Conservation (phyloP, 495 filamentous ascomycete genomes). For the Mytilinidion resinicola region DNA sequence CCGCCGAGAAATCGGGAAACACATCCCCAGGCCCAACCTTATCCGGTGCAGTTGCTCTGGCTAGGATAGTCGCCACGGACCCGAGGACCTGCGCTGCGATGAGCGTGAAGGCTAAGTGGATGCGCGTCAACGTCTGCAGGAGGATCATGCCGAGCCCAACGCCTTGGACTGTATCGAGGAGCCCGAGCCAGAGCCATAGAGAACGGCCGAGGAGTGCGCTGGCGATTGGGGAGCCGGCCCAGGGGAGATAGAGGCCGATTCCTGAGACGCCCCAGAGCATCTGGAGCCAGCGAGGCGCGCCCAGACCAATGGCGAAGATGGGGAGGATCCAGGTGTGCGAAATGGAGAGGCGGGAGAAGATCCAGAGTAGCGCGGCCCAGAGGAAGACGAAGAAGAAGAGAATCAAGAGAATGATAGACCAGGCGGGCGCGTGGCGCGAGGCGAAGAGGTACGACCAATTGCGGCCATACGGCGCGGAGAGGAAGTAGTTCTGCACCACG, state of each 20-base stretch:
- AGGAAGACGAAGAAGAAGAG: conserved; percentile 54
- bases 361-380: conserved; percentile 46
- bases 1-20: conserved; percentile 53
- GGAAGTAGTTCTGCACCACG: conserved; percentile 62
- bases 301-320: conserved; percentile 59
- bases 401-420: conserved; percentile 48
- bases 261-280: conserved; percentile 57
- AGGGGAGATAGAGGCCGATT: conserved; percentile 55
- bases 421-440: conserved; percentile 46
- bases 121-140: conserved; percentile 54
- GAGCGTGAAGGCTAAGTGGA: conserved; percentile 52
- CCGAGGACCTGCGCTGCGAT: conserved; percentile 53
- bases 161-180: conserved; percentile 57
- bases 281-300: conserved; percentile 59
- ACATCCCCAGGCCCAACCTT: conserved; percentile 54
- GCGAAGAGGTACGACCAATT: conserved; percentile 58
- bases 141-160: conserved; percentile 60
- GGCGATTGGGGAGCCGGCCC: conserved; percentile 44
- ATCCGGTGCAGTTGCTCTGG: conserved; percentile 53
- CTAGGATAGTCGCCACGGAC: conserved; percentile 50
- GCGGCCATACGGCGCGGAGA: conserved; percentile 54
- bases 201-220: conserved; percentile 48
- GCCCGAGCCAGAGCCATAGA: conserved; percentile 61
- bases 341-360: conserved; percentile 46
- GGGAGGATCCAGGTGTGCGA: conserved; percentile 59